phyloP scores from a whole-genome alignment of 768 basidiomycete species.

The Austroboletus festivus region DNA sequence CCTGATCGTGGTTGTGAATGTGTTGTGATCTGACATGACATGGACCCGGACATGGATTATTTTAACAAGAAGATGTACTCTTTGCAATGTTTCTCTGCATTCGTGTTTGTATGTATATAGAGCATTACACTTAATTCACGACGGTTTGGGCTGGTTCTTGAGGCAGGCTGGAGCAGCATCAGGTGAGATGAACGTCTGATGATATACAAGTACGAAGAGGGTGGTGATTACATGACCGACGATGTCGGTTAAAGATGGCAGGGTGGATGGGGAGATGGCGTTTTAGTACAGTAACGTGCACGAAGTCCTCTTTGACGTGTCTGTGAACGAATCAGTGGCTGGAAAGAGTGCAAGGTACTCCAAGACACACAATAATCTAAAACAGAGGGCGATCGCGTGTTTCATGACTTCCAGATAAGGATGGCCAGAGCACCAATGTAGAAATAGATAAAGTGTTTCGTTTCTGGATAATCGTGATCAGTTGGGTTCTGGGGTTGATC shows the following conservation, averaged over 20 bases:
- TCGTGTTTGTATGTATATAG: slow-evolving; percentile 21
- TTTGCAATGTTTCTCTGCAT: slow-evolving; percentile 16
- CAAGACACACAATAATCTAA: slow-evolving; percentile 27
- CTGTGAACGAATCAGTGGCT: slow-evolving; percentile 5
- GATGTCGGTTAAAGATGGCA: slow-evolving; percentile 11
- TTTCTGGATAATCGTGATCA: slow-evolving; percentile 54
- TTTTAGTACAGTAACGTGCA: slow-evolving; percentile 25
- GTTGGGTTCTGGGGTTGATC: not conserved
- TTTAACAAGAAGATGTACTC: slow-evolving; percentile 13
- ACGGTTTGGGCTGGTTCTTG: not conserved
- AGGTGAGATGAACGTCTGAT: slow-evolving; percentile 1
- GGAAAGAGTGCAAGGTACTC: not conserved
- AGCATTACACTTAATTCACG: too few relatives aligned
- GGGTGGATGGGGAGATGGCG: slow-evolving; percentile 17
- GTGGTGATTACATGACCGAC: slow-evolving; percentile 27
- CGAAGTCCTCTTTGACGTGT: slow-evolving; percentile 16
- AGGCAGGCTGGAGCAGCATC: not conserved
- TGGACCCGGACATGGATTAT: slow-evolving; percentile 1
- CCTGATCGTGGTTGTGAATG: not conserved
- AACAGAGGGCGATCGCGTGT: slow-evolving; percentile 8
- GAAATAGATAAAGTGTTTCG: slow-evolving; percentile 98
- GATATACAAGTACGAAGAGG: slow-evolving; percentile 14
- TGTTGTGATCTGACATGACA: slow-evolving; percentile 12
- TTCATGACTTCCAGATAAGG: slow-evolving; percentile 91
- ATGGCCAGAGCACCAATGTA: slow-evolving; percentile 91